Evolutionary conservation across 257 asterid species (phyloP), one percentile per base, ranked within the genome.

Genomic region (Ehretia macrophylla): DNA sequence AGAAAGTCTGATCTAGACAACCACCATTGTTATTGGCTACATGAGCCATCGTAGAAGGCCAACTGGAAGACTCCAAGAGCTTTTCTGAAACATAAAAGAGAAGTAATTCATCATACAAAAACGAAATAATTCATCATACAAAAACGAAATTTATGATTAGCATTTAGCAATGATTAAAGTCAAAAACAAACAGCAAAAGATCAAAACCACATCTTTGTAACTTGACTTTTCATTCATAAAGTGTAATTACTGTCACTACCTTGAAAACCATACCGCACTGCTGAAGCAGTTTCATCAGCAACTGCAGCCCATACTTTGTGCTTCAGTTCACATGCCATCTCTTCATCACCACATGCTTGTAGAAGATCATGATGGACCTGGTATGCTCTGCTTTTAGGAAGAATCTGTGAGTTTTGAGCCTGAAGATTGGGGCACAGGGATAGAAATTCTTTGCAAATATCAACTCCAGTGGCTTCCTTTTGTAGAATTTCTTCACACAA

Each of bases 271-370:
- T 86, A 85, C 72, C 91, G 83, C 75, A 89, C 97, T 21, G 99
- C 94, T 54, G 88, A 70, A 68, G 99, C 94, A 68, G 99, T 93
- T 85, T 89, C 97, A 65, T 83, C 81, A 68, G 94, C 85, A 71
- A 93, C 86, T 48, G 99, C 87, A 58, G 82, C 78, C 96, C 99
- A 83, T 8, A 89, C 94, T 56, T 74, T 75, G 63, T 72, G 87
- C 78, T 89, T 88, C 67, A 83, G 56, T 73, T 73, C 80, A 64
- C 80, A 74, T 63, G 90, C 94, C 84, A 65, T 62, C 71, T 60
- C 58, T 68, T 79, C 84, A 45, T 77, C 81, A 68, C 72, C 70
- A 72, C 96, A 93, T 42, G 83, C 90, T 64, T 80, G 77, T 63
- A 86, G 75, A 75, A 88, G 91, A 85, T 86, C 99, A 62, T 74